These are phyloP conservation scores for Saccharomyces hybrid DNA, from an alignment of 1,139 yeast genomes.

Conservation along the genomic window DNA sequence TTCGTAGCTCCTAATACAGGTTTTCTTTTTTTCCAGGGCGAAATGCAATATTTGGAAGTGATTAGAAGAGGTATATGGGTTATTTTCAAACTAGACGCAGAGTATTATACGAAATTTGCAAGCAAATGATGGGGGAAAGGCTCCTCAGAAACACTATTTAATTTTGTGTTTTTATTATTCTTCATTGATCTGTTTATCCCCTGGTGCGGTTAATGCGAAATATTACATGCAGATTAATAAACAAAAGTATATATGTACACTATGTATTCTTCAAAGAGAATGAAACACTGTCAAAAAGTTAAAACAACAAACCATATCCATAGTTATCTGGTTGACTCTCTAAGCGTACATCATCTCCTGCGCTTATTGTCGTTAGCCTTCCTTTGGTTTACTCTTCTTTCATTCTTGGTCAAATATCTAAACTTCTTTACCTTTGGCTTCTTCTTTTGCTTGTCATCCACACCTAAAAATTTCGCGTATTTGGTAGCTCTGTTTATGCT, in stretches of 20 bases:
- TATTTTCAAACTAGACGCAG: constrained; percentile 73
- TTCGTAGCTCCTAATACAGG: not conserved
- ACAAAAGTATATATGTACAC: not conserved
- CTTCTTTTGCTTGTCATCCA: constrained; percentile 32
- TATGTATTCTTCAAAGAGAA: not conserved
- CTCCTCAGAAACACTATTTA: not conserved
- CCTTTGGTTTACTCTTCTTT: constrained; percentile 58
- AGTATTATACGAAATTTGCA: constrained; percentile 34
- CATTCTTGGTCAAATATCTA: constrained; percentile 73
- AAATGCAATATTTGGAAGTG: constrained; percentile 66
- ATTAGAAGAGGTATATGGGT: constrained; percentile 86
- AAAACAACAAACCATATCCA: not conserved
- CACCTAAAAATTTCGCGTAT: constrained; percentile 59
- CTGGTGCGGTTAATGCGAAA: not conserved
- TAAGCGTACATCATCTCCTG: constrained; percentile 19
- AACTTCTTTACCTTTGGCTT: constrained; percentile 68
- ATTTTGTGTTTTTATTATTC: not conserved
- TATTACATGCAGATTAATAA: not conserved
- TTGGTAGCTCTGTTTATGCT: constrained; percentile 65
- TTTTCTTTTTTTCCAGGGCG: constrained; percentile 41
- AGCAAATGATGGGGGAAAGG: not conserved
- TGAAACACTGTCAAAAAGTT: not conserved
- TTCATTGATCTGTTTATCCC: not conserved
- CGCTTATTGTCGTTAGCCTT: constrained; percentile 42
- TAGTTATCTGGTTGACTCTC: not conserved